A percentile compares a stretch with the other conserved stretches of the same genome.
Conservation (phyloP, 345 rosid species). For the Moringa oleifera region DNA sequence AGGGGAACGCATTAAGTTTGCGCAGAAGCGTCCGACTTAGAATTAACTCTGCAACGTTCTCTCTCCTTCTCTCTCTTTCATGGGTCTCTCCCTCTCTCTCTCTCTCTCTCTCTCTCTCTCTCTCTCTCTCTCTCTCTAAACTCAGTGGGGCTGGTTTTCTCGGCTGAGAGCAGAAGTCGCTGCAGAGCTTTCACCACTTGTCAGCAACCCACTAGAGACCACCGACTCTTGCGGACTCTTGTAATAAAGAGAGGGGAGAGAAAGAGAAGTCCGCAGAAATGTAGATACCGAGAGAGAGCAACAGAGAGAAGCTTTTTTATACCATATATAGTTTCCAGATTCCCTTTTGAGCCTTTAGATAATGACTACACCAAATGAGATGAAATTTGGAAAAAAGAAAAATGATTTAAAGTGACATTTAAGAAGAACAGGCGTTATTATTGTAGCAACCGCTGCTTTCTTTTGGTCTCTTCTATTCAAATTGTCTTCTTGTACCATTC, state of each 20-base stretch:
- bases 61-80: not conserved
- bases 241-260: conserved; percentile 5
- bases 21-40: no score
- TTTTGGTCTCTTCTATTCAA: not conserved
- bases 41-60: no score
- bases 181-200: conserved; percentile 28
- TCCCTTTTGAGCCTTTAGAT: conserved; percentile 7
- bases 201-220: conserved; percentile 17
- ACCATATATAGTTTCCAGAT: conserved; percentile 7
- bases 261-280: not conserved
- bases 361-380: not conserved
- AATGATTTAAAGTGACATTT: no score
- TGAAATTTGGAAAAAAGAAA: conserved; percentile 3
- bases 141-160: not conserved
- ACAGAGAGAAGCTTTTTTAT: not conserved
- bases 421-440: conserved; percentile 14
- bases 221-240: conserved; percentile 24
- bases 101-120: not conserved
- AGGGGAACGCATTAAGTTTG: no score
- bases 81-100: not conserved
- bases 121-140: no score
- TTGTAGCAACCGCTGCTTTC: conserved; percentile 5
- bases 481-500: not conserved
- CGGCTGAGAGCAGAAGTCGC: conserved; percentile 38
- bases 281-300: not conserved